Percentiles rank a stretch among this genome's conserved stretches.
Evolutionary conservation across 371 early-diverging fungal species (phyloP).

Genomic region (Circinella umbellata): DNA sequence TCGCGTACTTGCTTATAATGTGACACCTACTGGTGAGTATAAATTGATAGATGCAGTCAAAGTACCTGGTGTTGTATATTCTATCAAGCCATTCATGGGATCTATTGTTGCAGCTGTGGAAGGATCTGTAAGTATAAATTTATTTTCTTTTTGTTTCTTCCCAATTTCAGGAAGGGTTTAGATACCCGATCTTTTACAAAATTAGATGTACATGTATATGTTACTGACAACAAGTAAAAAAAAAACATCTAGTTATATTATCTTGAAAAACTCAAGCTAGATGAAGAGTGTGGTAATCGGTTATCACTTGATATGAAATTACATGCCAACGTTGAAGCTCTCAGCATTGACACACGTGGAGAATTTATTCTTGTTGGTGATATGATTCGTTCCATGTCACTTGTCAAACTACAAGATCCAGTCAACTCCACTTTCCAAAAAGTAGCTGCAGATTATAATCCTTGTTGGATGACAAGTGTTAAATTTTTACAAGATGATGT

Average conservation of each 20-base stretch:
- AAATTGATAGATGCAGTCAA: constrained; percentile 40
- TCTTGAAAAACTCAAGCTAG: constrained; percentile 31
- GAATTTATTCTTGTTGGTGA: constrained; percentile 87
- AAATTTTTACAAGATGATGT: constrained; percentile 65
- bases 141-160: neutral
- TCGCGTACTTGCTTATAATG: constrained; percentile 59
- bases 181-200: too few species aligned
- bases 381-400: constrained; percentile 78
- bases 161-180: too few species aligned
- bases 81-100: constrained; percentile 44
- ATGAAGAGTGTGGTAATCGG: constrained; percentile 28
- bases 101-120: constrained; percentile 57
- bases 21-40: constrained; percentile 39
- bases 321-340: constrained; percentile 63
- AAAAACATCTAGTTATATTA: constrained; percentile 30
- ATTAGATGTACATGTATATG: too few species aligned
- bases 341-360: constrained; percentile 65
- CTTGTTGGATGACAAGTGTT: constrained; percentile 74
- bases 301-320: constrained; percentile 34
- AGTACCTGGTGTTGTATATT: constrained; percentile 56
- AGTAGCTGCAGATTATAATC: constrained; percentile 65
- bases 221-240: too few species aligned
- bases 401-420: constrained; percentile 56
- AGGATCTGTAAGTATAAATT: constrained; percentile 48
- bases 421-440: constrained; percentile 47